Evolutionary conservation across 441 rosid species (phyloP).

Genomic region (Hypseocharis bilobata): DNA sequence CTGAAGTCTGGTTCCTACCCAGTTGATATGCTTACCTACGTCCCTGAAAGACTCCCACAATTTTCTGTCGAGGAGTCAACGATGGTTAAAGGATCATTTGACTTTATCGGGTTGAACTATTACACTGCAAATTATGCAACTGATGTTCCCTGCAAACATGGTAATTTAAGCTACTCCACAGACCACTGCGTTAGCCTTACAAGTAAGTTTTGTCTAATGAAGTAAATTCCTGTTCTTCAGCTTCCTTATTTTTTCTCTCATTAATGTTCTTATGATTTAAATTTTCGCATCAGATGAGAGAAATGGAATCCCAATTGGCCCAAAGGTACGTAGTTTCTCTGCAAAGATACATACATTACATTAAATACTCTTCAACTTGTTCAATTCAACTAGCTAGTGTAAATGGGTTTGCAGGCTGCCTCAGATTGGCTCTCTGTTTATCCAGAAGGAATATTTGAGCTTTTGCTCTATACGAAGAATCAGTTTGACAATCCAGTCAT

Average conservation of each 20-base stretch:
- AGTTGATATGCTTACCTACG: constrained; percentile 22
- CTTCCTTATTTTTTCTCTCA: neutral
- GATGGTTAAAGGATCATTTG: constrained; percentile 34
- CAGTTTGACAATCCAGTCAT: constrained; percentile 37
- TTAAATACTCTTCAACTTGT: neutral
- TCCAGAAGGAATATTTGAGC: constrained; percentile 35
- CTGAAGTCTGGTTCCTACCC: constrained; percentile 37
- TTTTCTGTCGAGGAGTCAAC: constrained; percentile 29
- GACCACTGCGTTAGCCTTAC: constrained; percentile 24
- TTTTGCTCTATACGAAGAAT: constrained; percentile 33
- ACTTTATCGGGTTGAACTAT: constrained; percentile 45
- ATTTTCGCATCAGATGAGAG: constrained; percentile 21
- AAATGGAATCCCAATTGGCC: constrained; percentile 32
- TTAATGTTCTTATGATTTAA: neutral
- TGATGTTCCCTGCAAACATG: constrained; percentile 2
- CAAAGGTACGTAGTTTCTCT: constrained; percentile 16
- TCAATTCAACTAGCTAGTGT: neutral
- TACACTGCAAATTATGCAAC: constrained; percentile 34
- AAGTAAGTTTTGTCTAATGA: constrained; percentile 21
- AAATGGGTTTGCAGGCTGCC: constrained; percentile 25
- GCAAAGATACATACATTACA: neutral
- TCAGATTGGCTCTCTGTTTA: constrained; percentile 37
- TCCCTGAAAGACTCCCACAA: constrained; percentile 33
- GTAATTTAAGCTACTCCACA: constrained; percentile 24
- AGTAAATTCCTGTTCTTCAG: neutral